A percentile compares a stretch with the other conserved stretches of the same genome.
Conservation (phyloP, 1,139 yeast species). For the Blastobotrys aristatus region DNA sequence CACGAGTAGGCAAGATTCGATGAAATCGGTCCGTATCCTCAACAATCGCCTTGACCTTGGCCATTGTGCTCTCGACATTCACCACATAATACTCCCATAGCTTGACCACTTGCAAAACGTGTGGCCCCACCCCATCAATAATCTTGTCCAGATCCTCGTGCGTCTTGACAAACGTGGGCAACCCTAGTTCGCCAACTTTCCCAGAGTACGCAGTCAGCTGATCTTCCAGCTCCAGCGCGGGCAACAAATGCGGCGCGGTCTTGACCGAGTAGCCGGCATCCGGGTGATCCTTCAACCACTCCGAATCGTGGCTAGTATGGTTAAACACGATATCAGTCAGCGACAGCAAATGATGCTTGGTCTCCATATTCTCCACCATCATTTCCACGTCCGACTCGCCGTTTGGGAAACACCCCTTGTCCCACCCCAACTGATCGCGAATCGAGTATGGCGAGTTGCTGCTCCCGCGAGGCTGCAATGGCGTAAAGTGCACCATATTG, state of each 20-base stretch:
- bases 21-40: constrained; percentile 25
- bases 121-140: constrained; percentile 59
- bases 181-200: constrained; percentile 49
- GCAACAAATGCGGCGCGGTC: constrained; percentile 81
- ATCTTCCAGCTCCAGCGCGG: constrained; percentile 82
- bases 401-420: constrained; percentile 54
- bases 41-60: constrained; percentile 29
- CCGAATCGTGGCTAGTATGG: constrained; percentile 88
- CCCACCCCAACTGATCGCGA: constrained; percentile 76
- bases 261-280: constrained; percentile 81
- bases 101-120: constrained; percentile 60
- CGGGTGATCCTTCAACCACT: constrained; percentile 80
- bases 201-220: constrained; percentile 60
- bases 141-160: constrained; percentile 49
- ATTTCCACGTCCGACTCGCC: constrained; percentile 43
- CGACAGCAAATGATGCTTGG: constrained; percentile 58
- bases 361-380: constrained; percentile 47
- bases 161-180: constrained; percentile 50
- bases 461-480: constrained; percentile 81
- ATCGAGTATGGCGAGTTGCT: constrained; percentile 92
- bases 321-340: constrained; percentile 91
- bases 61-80: constrained; percentile 39
- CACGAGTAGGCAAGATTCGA: constrained; percentile 32
- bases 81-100: constrained; percentile 89
- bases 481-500: constrained; percentile 95